These are phyloP conservation scores for Athelia sp. DNA, from an alignment of 1,284 basidiomycete species.

Conservation along the genomic window DNA sequence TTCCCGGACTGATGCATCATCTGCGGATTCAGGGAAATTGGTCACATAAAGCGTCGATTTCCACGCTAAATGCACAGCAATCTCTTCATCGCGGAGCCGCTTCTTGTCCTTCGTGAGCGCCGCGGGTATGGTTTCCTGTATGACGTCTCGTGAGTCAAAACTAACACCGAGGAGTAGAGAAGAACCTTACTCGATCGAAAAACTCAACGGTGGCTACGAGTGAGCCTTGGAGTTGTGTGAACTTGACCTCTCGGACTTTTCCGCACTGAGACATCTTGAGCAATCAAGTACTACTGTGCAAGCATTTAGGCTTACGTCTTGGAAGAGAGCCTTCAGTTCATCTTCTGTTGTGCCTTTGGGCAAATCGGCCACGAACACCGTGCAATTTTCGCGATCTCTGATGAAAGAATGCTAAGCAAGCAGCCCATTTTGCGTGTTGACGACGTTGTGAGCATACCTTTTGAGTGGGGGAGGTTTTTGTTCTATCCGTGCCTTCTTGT, in stretches of 20 bases:
- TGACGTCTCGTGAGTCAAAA: not conserved
- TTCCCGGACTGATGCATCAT: conserved; percentile 72
- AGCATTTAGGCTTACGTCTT: conserved; percentile 59
- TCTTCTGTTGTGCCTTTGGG: conserved; percentile 53
- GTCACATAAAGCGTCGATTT: conserved; percentile 94
- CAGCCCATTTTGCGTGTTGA: not conserved
- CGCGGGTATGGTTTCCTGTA: conserved; percentile 72
- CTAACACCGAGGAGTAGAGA: not conserved
- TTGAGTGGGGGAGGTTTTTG: conserved; percentile 45
- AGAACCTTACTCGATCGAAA: conserved; percentile 46
- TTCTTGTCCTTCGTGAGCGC: conserved; percentile 95
- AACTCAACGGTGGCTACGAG: conserved; percentile 82
- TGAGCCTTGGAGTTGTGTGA: conserved; percentile 52
- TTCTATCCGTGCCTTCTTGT: conserved; percentile 58
- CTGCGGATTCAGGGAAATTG: conserved; percentile 88
- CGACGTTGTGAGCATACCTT: conserved; percentile 38
- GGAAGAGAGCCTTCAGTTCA: conserved; percentile 74
- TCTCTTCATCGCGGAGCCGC: conserved; percentile 64
- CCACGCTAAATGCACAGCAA: conserved; percentile 88
- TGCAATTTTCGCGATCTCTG: conserved; percentile 95
- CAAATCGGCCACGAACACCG: conserved; percentile 82
- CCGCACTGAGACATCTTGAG: conserved; percentile 61
- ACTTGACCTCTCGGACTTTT: conserved; percentile 71
- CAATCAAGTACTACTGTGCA: conserved; percentile 1
- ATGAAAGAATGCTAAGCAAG: not conserved